Base-by-base conservation (phyloP, 768 basidiomycete genomes). In the Auricularia cornea region DNA sequence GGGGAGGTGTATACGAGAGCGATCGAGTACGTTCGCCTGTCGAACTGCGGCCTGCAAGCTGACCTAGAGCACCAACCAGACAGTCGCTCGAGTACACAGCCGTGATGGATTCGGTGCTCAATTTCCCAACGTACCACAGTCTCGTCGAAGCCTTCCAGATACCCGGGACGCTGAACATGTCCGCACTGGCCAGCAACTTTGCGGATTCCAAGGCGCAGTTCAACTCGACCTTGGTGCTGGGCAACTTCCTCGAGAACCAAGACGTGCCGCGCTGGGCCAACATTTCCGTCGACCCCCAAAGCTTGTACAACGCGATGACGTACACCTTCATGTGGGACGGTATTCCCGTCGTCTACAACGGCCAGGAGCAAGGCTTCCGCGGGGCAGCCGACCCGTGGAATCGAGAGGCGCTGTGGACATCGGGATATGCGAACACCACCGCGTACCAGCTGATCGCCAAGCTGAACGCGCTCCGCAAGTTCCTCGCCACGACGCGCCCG, bases 321-420 rank as follows among this genome's bases (percentile, higher is more conserved):
- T 84, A 88, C 68, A 85, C 76, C 63, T 91, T 89, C 72, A 84
- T 91, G 83, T 82, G 83, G 59, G 90, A 91, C 64, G 89, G 79
- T n/a, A 89, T 90, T 67, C 90, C 90, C 0, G 84, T 92, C 64
- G 82, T 90, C 12, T 92, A 92, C 71, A 89, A 90, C 65, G 90
- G 90, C 1, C 88, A 89, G 73, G 90, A 92, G 68, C 90, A 91
- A 70, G 75, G 79, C 44, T 86, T 89, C 71, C 76, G 74, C 62
- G 90, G 90, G 35, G 75, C 74, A 68, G 74, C 72, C 8, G 89
- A 92, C 68, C 90, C 90, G 86, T 81, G 77, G 66, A 92, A 92
- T 70, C 84, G 90, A 60, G 90, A 89, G 69, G 82, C 90, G 3
- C 76, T 90, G 35, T 92, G 89, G 90, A 74, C 85, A 14, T 86